Percentiles rank a stretch among this genome's conserved stretches.
Evolutionary conservation across 2,329 filamentous ascomycete species (phyloP).

Genomic region (Scytalidium sp.): DNA sequence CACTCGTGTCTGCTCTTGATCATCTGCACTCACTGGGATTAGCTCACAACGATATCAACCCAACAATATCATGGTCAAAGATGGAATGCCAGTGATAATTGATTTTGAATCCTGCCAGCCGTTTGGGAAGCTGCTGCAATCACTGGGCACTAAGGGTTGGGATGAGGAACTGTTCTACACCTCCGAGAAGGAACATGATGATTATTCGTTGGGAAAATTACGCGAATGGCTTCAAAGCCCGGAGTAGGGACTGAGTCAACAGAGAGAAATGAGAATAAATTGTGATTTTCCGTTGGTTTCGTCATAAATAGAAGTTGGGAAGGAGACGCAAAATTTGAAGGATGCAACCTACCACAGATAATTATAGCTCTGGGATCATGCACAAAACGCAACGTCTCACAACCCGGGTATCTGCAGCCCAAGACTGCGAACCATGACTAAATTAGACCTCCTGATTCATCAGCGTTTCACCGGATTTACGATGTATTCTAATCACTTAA

Average conservation of each 20-base stretch:
- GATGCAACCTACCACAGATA: too few relatives aligned
- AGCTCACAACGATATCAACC: constrained; percentile 29
- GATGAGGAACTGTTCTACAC: background rate
- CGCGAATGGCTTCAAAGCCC: background rate
- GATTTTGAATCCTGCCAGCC: constrained; percentile 29
- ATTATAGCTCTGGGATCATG: too few relatives aligned
- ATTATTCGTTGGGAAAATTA: background rate
- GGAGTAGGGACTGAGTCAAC: background rate
- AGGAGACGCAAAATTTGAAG: too few relatives aligned
- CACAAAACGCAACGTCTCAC: too few relatives aligned
- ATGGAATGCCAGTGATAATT: constrained; percentile 21
- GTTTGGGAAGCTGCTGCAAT: background rate
- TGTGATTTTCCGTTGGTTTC: too few relatives aligned
- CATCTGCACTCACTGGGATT: constrained; percentile 27
- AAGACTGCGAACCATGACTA: too few relatives aligned
- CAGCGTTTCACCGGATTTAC: too few relatives aligned
- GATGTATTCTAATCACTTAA: too few relatives aligned
- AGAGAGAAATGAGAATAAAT: background rate
- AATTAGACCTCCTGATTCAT: too few relatives aligned
- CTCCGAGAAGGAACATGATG: background rate
- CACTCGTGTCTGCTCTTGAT: constrained; percentile 22
- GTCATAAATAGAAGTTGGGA: too few relatives aligned
- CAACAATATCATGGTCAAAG: constrained; percentile 28
- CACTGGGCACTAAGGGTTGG: background rate
- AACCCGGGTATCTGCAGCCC: too few relatives aligned